Evolutionary conservation across 1,284 basidiomycete genomes (phyloP), one percentile per base, ranked within the genome.

Genomic region (Sporisorium scitamineum): DNA sequence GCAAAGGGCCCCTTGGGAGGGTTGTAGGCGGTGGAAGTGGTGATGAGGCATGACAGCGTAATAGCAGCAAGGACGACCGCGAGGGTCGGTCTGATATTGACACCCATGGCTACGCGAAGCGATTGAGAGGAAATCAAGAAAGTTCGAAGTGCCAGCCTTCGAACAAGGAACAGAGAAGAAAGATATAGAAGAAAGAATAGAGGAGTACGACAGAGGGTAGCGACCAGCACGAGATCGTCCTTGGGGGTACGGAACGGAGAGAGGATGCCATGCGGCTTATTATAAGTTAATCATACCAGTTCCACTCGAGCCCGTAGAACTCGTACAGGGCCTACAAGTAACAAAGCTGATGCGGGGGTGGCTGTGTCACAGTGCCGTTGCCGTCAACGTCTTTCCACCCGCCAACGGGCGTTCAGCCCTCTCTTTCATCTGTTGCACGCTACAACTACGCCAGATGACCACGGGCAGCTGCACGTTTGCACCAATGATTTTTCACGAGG

Each of bases 1-100:
- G 67, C 67, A 31, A 69, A 74, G 2, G 70, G 70, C 3, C 61
- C 62, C 0, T 18, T 64, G 7, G 61, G 59, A 0, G 31, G 18
- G 3, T 52, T 59, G 41, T 64, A 64, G 2, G 32, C 57, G n/a
- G 14, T 22, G 5, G 61, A 50, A 9, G 52, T 13, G 20, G 52
- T 37, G 14, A 61, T 11, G n/a, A 31, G 48, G 32, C 26, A 32
- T 10, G 68, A 58, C 42, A 64, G 37, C 10, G 61, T 39, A 48
- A 70, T 57, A 32, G 68, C 57, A 3, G 34, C 58, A 4, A 60
- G 29, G 11, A 58, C 27, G 34, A 64, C 51, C 27, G 47, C 22
- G 16, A 56, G n/a, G 9, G 32, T 29, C 13, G 24, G 32, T 24
- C 41, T 16, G 22, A 41, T 39, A n/a, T 41, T 52, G 54, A 51